A percentile compares a stretch with the other conserved stretches of the same genome.
Conservation (phyloP, 106 monocot species). For the Allium fistulosum region DNA sequence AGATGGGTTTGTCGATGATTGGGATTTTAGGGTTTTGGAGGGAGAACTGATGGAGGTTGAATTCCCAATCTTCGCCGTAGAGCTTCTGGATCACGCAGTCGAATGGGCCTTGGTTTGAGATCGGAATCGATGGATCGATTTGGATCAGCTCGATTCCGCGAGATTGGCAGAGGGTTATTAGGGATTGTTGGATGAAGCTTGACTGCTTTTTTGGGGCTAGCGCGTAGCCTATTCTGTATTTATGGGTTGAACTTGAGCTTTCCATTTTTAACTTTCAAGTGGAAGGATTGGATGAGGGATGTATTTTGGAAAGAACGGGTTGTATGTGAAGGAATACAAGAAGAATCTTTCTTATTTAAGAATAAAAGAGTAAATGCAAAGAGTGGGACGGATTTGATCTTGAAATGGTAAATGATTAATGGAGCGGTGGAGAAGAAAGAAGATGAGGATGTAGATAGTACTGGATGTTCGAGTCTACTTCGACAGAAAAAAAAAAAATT, state of each 20-base stretch:
- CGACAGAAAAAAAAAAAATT: too few relatives aligned
- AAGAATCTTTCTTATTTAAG: not conserved
- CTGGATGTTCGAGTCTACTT: too few relatives aligned
- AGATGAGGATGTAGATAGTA: too few relatives aligned
- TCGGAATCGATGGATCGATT: conserved; percentile 32
- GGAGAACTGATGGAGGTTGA: conserved; percentile 28
- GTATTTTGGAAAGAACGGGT: conserved; percentile 4
- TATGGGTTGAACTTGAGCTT: conserved; percentile 12
- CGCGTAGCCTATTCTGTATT: conserved; percentile 47
- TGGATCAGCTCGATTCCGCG: conserved; percentile 54
- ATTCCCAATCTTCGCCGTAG: conserved; percentile 29
- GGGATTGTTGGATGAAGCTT: conserved; percentile 54
- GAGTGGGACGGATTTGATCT: too few relatives aligned
- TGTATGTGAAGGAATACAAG: not conserved
- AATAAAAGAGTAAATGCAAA: too few relatives aligned
- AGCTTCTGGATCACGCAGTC: conserved; percentile 63
- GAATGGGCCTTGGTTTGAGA: conserved; percentile 49
- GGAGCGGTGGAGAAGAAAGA: too few relatives aligned
- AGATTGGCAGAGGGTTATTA: conserved; percentile 17
- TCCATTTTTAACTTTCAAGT: not conserved
- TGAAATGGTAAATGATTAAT: too few relatives aligned
- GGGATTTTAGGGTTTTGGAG: conserved; percentile 32
- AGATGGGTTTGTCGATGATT: conserved; percentile 41
- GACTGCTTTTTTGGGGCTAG: conserved; percentile 44
- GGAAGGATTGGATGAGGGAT: conserved; percentile 10